These are phyloP conservation scores for Mucor plumbeus DNA, from an alignment of 371 early-diverging fungal species.

Conservation along the genomic window DNA sequence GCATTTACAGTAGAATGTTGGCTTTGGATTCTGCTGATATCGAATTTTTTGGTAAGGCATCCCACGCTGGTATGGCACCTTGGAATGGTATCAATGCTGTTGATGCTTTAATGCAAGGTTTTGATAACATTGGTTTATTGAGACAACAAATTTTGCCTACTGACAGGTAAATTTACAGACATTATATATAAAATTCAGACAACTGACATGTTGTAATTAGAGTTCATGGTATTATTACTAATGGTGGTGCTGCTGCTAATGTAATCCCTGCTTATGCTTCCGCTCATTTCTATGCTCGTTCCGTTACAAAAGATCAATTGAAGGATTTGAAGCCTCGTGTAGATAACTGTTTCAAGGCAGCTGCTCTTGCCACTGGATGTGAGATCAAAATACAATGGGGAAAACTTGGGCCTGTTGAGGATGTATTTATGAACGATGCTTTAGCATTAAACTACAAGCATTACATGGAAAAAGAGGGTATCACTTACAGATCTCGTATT, in stretches of 20 bases:
- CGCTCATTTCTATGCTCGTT: conserved; percentile 61
- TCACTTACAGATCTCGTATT: conserved; percentile 37
- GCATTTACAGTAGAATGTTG: conserved; percentile 38
- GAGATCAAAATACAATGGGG: conserved; percentile 57
- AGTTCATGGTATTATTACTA: conserved; percentile 15
- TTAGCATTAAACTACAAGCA: conserved; percentile 59
- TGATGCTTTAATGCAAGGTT: conserved; percentile 68
- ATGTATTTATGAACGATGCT: conserved; percentile 59
- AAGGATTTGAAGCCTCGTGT: conserved; percentile 53
- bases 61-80: conserved; percentile 64
- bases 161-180: conserved; percentile 38
- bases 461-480: conserved; percentile 55
- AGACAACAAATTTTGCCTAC: conserved; percentile 75
- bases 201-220: conserved; percentile 1
- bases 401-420: conserved; percentile 37
- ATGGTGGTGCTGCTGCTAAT: conserved; percentile 26
- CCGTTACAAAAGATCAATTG: conserved; percentile 54
- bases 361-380: conserved; percentile 73
- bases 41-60: conserved; percentile 66
- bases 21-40: conserved; percentile 55
- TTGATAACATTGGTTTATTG: conserved; percentile 66
- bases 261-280: conserved; percentile 69
- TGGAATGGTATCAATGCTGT: conserved; percentile 80
- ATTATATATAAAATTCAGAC: not conserved
- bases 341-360: conserved; percentile 64